phyloP scores from a whole-genome alignment of 768 basidiomycete species.

The Hygrophorus russula region DNA sequence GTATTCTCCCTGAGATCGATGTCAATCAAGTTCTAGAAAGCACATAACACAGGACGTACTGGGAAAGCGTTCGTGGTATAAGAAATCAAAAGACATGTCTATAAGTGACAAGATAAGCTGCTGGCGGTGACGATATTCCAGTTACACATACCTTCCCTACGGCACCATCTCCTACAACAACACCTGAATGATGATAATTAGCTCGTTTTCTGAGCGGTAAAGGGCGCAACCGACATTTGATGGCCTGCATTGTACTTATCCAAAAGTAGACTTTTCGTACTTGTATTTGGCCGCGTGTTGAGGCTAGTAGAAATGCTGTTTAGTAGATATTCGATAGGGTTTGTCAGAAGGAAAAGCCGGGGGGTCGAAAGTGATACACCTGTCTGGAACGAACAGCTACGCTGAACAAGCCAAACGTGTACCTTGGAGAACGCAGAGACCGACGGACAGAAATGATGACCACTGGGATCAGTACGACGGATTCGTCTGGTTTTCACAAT shows the following conservation, averaged over 20 bases:
- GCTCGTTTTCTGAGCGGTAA: conserved; percentile 8
- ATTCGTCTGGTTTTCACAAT: too few relatives aligned
- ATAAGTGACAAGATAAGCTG: conserved; percentile 11
- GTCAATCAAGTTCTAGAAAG: conserved; percentile 6
- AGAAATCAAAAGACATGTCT: conserved; percentile 98
- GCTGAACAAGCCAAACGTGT: neutral
- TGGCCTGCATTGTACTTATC: conserved; percentile 65
- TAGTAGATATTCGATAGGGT: conserved; percentile 10
- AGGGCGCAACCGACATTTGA: conserved; percentile 60
- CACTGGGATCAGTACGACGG: neutral
- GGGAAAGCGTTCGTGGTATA: conserved; percentile 99
- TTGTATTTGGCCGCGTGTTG: conserved; percentile 13
- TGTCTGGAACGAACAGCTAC: neutral
- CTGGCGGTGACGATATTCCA: conserved; percentile 6
- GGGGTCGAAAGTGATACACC: neutral
- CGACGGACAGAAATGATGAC: neutral
- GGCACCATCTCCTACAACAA: conserved; percentile 97
- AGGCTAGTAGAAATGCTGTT: conserved; percentile 9
- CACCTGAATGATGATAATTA: conserved; percentile 49
- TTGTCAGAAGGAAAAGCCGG: conserved; percentile 6
- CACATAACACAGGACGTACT: conserved; percentile 33
- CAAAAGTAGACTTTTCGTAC: neutral
- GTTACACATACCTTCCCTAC: conserved; percentile 76
- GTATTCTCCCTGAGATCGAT: conserved; percentile 72
- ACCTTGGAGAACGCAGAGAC: neutral